Conservation (phyloP, 2,329 filamentous ascomycete genomes). For the Bipolaris zeicola region DNA sequence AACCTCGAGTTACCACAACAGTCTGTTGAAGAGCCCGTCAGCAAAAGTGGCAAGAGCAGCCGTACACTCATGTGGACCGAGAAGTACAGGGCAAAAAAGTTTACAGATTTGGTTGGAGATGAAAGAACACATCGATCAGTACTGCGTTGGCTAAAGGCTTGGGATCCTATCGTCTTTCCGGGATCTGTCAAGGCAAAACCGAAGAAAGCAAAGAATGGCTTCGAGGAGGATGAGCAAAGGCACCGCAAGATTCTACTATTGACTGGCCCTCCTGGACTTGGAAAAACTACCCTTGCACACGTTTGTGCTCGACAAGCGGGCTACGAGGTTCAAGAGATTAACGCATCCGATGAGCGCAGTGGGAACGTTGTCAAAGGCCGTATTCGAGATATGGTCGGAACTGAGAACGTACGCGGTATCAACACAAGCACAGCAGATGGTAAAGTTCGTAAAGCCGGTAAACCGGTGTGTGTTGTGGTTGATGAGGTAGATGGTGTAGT, state of each 20-base stretch:
- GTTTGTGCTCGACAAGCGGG: slow-evolving; percentile 94
- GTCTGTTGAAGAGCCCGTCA: slow-evolving; percentile 47
- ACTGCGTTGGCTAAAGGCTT: slow-evolving; percentile 89
- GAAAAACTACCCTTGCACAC: slow-evolving; percentile 95
- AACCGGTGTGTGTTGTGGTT: slow-evolving; percentile 89
- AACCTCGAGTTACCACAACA: slow-evolving; percentile 35
- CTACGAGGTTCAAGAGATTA: slow-evolving; percentile 96
- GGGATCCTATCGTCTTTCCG: slow-evolving; percentile 93
- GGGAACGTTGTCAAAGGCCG: slow-evolving; percentile 86
- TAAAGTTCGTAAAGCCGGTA: slow-evolving; percentile 72
- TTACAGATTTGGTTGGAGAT: slow-evolving; percentile 92
- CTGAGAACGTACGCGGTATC: slow-evolving; percentile 84
- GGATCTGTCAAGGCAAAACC: slow-evolving; percentile 66
- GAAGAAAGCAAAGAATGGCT: slow-evolving; percentile 53
- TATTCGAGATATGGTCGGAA: slow-evolving; percentile 89
- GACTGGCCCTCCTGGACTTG: slow-evolving; percentile 88
- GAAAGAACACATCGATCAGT: slow-evolving; percentile 91
- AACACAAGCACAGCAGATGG: slow-evolving; percentile 60
- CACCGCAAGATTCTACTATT: slow-evolving; percentile 89
- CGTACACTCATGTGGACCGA: slow-evolving; percentile 84
- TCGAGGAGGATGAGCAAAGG: slow-evolving; percentile 70
- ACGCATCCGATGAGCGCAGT: slow-evolving; percentile 94
- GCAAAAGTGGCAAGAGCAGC: slow-evolving; percentile 35
- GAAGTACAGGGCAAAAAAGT: slow-evolving; percentile 91
- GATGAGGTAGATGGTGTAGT: slow-evolving; percentile 97